Percentiles rank a stretch among this genome's conserved stretches.
Evolutionary conservation across 768 basidiomycete genomes (phyloP).

Genomic region (Paxillus ammoniavirescens): DNA sequence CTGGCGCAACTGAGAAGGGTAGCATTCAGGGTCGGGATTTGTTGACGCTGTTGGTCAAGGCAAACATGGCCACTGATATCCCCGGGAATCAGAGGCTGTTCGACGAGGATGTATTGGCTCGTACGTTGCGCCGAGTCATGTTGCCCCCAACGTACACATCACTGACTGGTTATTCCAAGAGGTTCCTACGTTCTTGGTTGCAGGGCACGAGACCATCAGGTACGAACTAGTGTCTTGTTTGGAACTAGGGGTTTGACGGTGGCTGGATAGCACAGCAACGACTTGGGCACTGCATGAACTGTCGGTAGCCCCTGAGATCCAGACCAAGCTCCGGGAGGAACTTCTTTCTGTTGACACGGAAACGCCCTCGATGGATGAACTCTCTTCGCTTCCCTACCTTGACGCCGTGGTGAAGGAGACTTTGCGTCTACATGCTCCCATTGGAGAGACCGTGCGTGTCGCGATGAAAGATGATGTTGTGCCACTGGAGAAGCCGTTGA

Average conservation of each 20-base stretch:
- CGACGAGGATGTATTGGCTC: constrained; percentile 60
- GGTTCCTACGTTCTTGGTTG: constrained; percentile 59
- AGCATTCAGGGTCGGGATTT: constrained; percentile 47
- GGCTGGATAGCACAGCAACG: constrained; percentile 33
- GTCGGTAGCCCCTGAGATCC: constrained; percentile 44
- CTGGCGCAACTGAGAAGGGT: constrained; percentile 20
- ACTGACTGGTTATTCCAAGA: constrained; percentile 34
- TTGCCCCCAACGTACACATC: neutral
- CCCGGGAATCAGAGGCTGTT: constrained; percentile 53
- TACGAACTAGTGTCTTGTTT: constrained; percentile 7
- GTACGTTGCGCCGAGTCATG: constrained; percentile 33
- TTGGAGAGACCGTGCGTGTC: constrained; percentile 40
- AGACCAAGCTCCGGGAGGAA: constrained; percentile 59
- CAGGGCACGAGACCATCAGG: constrained; percentile 62
- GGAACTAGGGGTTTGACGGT: neutral
- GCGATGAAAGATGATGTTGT: constrained; percentile 54
- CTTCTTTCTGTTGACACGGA: constrained; percentile 50
- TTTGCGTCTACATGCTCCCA: constrained; percentile 54
- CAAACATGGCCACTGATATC: constrained; percentile 63
- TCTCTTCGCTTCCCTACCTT: constrained; percentile 67
- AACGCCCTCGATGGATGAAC: constrained; percentile 66
- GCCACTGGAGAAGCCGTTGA: constrained; percentile 46
- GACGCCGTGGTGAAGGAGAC: constrained; percentile 63
- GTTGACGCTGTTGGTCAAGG: constrained; percentile 55
- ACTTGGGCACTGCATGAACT: constrained; percentile 63